A percentile compares a stretch with the other conserved stretches of the same genome.
These are phyloP conservation scores for Bacidia gigantensis DNA, from an alignment of 495 filamentous ascomycete genomes.

Conservation along the genomic window DNA sequence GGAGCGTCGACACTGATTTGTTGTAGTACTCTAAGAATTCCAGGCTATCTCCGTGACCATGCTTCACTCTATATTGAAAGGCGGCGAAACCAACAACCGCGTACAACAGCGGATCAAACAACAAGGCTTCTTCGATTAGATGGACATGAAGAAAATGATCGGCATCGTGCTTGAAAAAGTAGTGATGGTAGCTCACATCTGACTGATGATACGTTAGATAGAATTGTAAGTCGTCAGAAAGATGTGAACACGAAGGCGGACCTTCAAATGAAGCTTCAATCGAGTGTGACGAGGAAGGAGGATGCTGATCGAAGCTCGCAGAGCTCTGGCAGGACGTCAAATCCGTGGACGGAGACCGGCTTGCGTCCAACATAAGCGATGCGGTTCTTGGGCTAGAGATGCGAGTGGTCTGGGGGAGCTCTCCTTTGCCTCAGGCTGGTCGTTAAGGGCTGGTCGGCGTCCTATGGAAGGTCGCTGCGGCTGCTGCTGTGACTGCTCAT, in stretches of 20 bases:
- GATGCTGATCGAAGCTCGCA: conserved; percentile 1
- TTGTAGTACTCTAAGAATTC: conserved; percentile 86
- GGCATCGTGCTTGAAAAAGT: conserved; percentile 54
- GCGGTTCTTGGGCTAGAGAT: not conserved
- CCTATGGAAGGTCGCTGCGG: too few relatives aligned
- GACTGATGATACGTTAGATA: conserved; percentile 68
- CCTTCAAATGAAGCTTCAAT: conserved; percentile 11
- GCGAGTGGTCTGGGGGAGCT: not conserved
- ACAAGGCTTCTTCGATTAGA: conserved; percentile 56
- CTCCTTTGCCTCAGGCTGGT: too few relatives aligned
- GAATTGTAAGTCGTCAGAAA: conserved; percentile 50
- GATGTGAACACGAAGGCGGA: conserved; percentile 21
- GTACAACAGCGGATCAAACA: conserved; percentile 71
- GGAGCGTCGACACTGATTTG: conserved; percentile 62
- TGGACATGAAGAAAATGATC: conserved; percentile 58
- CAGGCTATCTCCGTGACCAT: conserved; percentile 54
- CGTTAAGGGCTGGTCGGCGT: too few relatives aligned
- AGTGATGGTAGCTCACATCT: conserved; percentile 65
- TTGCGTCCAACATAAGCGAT: conserved; percentile 25
- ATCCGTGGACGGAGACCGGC: conserved; percentile 35
- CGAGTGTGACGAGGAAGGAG: conserved; percentile 11
- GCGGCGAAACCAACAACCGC: conserved; percentile 85
- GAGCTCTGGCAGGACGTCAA: conserved; percentile 10
- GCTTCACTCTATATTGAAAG: conserved; percentile 64
- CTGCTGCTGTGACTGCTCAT: conserved; percentile 10